These are phyloP conservation scores for Podospora conica DNA, from an alignment of 495 filamentous ascomycete species.

Conservation along the genomic window DNA sequence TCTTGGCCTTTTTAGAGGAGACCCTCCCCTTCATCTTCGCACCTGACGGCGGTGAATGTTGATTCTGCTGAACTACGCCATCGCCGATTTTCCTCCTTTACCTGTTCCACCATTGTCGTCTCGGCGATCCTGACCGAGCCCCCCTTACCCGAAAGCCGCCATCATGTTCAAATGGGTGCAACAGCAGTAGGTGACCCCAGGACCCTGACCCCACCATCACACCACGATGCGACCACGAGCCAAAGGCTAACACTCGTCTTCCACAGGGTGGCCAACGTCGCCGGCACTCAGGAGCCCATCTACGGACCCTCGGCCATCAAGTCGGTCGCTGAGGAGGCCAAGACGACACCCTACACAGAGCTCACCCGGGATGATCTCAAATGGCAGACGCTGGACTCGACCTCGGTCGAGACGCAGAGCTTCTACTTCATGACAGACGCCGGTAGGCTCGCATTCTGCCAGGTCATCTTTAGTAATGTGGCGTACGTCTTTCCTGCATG, in stretches of 20 bases:
- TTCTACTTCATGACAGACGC: conserved; percentile 84
- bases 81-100: background rate
- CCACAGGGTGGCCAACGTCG: conserved; percentile 76
- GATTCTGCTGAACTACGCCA: background rate
- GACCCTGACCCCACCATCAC: conserved; percentile 12
- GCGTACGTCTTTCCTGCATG: conserved; percentile 53
- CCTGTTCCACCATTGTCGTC: background rate
- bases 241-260: conserved; percentile 8
- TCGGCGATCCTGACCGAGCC: background rate
- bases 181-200: conserved; percentile 33
- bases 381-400: conserved; percentile 77
- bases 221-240: background rate
- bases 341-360: conserved; percentile 73
- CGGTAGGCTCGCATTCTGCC: conserved; percentile 70
- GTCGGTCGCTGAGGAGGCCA: conserved; percentile 73
- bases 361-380: conserved; percentile 68
- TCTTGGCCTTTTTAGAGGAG: background rate
- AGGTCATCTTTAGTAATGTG: conserved; percentile 98
- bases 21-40: background rate
- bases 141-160: conserved; percentile 12
- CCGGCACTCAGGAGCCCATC: conserved; percentile 92
- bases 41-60: conserved; percentile 24
- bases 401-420: conserved; percentile 90
- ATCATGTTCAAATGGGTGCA: conserved; percentile 49
- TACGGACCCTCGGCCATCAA: conserved; percentile 88